phyloP scores from a whole-genome alignment of 306 rosid genomes.

The Elaeagnus macrophylla region DNA sequence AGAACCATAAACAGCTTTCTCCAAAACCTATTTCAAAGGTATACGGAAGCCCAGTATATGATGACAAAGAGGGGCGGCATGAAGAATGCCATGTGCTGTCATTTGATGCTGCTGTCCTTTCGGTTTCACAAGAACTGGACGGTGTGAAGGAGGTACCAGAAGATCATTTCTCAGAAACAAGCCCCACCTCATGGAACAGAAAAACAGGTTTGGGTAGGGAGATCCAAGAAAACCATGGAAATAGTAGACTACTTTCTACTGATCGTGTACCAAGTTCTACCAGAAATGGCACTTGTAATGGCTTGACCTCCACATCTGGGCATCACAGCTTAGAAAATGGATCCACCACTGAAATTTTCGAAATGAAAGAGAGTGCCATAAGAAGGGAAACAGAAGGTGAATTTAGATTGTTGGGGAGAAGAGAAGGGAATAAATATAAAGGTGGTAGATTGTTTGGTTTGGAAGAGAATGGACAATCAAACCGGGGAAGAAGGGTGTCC shows the following conservation, averaged over 20 bases:
- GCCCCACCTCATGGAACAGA: slow-evolving; percentile 33
- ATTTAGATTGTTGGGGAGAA: slow-evolving; percentile 72
- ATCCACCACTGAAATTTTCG: slow-evolving; percentile 37
- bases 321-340: slow-evolving; percentile 48
- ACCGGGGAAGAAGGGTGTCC: slow-evolving; percentile 71
- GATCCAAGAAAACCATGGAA: slow-evolving; percentile 50
- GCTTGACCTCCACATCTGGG: slow-evolving; percentile 32
- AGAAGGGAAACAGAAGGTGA: slow-evolving; percentile 97
- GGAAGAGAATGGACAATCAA: slow-evolving; percentile 56
- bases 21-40: slow-evolving; percentile 62
- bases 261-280: slow-evolving; percentile 24
- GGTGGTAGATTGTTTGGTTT: slow-evolving; percentile 68
- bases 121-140: slow-evolving; percentile 76
- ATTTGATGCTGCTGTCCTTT: slow-evolving; percentile 75
- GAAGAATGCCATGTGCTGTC: slow-evolving; percentile 63
- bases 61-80: slow-evolving; percentile 51
- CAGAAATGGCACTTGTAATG: slow-evolving; percentile 29
- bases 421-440: slow-evolving; percentile 58
- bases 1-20: slow-evolving; percentile 46
- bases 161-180: slow-evolving; percentile 31
- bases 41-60: slow-evolving; percentile 70
- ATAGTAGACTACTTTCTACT: slow-evolving; percentile 21
- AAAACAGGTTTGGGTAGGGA: slow-evolving; percentile 30
- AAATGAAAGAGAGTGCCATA: slow-evolving; percentile 81
- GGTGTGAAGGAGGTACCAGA: slow-evolving; percentile 47